A percentile compares a stretch with the other conserved stretches of the same genome.
phyloP scores from a whole-genome alignment of 2,329 filamentous ascomycete genomes.

The Zymoseptoria ardabiliae region DNA sequence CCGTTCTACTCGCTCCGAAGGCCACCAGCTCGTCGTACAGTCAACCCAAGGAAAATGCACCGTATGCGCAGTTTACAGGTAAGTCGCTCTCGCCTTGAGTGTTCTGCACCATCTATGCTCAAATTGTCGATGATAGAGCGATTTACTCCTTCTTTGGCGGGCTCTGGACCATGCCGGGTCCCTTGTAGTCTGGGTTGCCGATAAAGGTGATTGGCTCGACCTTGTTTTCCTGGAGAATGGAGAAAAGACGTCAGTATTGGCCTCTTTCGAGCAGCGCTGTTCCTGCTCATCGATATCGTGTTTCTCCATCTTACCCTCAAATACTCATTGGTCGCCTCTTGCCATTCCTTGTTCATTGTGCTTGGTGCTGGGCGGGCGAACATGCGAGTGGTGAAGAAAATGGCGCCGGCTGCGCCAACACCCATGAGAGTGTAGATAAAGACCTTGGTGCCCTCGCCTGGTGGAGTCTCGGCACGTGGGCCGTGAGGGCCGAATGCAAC shows the following conservation, averaged over 20 bases:
- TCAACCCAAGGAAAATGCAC: constrained; percentile 17
- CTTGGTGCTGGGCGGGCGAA: constrained; percentile 66
- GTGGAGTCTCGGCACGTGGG: constrained; percentile 72
- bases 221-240: constrained; percentile 59
- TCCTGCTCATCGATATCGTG: not conserved
- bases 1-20: constrained; percentile 3
- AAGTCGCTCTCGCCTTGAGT: not conserved
- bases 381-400: constrained; percentile 67
- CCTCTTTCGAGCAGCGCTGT: not conserved
- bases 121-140: not conserved
- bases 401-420: constrained; percentile 55
- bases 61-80: not conserved
- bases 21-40: constrained; percentile 15
- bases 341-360: constrained; percentile 96
- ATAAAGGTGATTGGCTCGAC: constrained; percentile 82
- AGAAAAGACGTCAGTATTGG: constrained; percentile 6
- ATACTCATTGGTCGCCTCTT: constrained; percentile 91
- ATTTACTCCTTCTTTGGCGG: constrained; percentile 21
- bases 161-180: constrained; percentile 64
- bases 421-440: constrained; percentile 65
- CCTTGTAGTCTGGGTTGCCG: constrained; percentile 68
- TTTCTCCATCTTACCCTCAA: constrained; percentile 62
- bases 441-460: constrained; percentile 77
- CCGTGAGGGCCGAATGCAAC: constrained; percentile 97
- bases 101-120: not conserved